These are phyloP conservation scores for Puccinia triticina DNA, from an alignment of 1,284 basidiomycete species.

Conservation along the genomic window DNA sequence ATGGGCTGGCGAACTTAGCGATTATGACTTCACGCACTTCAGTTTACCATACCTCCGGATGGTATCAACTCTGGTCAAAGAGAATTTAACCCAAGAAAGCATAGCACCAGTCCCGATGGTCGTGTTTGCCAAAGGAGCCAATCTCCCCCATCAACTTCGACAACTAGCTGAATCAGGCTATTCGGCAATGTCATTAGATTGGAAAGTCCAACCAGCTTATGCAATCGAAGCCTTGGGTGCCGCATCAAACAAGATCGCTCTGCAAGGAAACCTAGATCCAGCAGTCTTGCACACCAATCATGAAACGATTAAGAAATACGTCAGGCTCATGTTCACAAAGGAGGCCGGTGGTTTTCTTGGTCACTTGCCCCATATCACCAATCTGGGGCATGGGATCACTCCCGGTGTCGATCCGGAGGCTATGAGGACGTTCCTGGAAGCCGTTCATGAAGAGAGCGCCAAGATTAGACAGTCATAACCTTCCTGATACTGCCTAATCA, in stretches of 20 bases:
- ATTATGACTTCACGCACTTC: conserved; percentile 77
- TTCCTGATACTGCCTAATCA: background rate
- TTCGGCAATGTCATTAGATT: conserved; percentile 76
- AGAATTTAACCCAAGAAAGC: background rate
- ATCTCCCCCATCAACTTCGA: conserved; percentile 37
- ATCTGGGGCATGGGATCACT: conserved; percentile 89
- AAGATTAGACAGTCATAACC: conserved; percentile 16
- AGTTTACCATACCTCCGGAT: conserved; percentile 70
- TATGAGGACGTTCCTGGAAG: conserved; percentile 39
- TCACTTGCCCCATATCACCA: conserved; percentile 68
- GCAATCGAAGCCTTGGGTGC: conserved; percentile 68
- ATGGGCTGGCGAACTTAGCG: conserved; percentile 85
- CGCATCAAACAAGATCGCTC: conserved; percentile 65
- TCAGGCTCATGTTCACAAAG: conserved; percentile 77
- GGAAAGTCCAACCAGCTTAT: conserved; percentile 75
- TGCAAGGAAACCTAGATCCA: conserved; percentile 91
- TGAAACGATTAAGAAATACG: conserved; percentile 83
- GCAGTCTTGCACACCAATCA: conserved; percentile 81
- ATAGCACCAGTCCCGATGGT: conserved; percentile 68
- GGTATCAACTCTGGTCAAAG: conserved; percentile 63
- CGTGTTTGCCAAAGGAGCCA: conserved; percentile 87
- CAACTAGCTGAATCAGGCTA: conserved; percentile 52
- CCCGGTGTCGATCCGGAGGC: conserved; percentile 46
- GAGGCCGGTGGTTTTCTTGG: conserved; percentile 66
- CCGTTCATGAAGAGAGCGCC: conserved; percentile 47